These are phyloP conservation scores for Thalassiosira pacifica DNA, from an alignment of 352 stramenopile genomes.

Conservation along the genomic window DNA sequence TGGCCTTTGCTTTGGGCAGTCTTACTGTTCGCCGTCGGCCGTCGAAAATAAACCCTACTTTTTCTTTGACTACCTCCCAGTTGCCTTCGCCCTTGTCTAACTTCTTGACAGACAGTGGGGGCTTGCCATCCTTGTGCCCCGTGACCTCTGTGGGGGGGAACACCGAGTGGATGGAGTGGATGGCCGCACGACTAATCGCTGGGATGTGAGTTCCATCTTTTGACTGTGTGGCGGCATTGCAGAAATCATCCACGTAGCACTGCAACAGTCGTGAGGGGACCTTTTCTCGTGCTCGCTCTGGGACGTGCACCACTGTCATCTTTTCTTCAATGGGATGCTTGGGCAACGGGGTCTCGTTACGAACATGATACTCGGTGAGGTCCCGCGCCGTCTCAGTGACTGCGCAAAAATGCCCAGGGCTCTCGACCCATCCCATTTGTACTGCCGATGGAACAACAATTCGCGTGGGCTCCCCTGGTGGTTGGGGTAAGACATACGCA, in stretches of 20 bases:
- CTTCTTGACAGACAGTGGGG: neutral
- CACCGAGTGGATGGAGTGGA: neutral
- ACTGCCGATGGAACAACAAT: too few species aligned
- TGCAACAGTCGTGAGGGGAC: too few species aligned
- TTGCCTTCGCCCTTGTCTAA: neutral
- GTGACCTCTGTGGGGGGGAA: neutral
- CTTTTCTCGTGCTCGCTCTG: too few species aligned
- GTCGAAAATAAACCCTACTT: constrained; percentile 2
- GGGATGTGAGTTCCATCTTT: constrained; percentile 7
- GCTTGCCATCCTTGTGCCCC: neutral
- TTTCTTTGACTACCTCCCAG: neutral
- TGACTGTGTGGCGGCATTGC: neutral
- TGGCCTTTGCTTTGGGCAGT: neutral
- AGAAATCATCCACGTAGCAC: constrained; percentile 25
- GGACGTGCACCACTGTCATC: too few species aligned
- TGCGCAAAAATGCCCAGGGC: too few species aligned
- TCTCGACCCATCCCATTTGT: too few species aligned
- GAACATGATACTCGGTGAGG: too few species aligned
- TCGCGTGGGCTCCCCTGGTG: neutral
- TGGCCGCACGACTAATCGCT: neutral
- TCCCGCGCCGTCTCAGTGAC: too few species aligned
- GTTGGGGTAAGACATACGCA: neutral
- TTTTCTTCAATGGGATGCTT: too few species aligned
- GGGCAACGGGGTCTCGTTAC: too few species aligned
- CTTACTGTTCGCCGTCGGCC: neutral